A percentile compares a stretch with the other conserved stretches of the same genome.
Conservation (phyloP, 768 basidiomycete genomes). For the Lactarius sanguifluus region DNA sequence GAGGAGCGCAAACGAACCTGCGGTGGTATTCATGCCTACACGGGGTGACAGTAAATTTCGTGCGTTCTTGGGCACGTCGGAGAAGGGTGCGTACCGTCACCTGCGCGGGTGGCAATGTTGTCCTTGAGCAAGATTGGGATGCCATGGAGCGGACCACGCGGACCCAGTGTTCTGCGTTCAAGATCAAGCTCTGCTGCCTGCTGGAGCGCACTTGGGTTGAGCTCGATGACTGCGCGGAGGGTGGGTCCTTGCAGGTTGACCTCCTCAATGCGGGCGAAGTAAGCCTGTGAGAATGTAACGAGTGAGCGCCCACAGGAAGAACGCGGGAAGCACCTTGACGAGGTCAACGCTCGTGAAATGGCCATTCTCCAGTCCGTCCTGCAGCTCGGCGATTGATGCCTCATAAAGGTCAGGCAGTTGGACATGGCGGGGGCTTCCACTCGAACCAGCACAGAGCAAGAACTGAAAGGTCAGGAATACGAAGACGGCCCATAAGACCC, state of each 20-base stretch:
- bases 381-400: constrained; percentile 41
- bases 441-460: background rate
- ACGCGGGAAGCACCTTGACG: constrained; percentile 35
- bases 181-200: constrained; percentile 38
- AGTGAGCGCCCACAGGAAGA: background rate
- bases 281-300: constrained; percentile 35
- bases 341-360: constrained; percentile 44
- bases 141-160: constrained; percentile 37
- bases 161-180: constrained; percentile 30
- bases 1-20: constrained; percentile 39
- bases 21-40: constrained; percentile 42
- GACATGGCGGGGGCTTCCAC: background rate
- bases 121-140: constrained; percentile 41
- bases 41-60: constrained; percentile 26
- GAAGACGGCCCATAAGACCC: background rate
- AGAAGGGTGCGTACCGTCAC: constrained; percentile 33
- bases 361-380: constrained; percentile 39
- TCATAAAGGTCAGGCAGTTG: constrained; percentile 44
- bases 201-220: constrained; percentile 40
- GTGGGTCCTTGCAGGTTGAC: constrained; percentile 42
- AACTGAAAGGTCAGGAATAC: background rate
- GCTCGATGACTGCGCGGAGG: constrained; percentile 44
- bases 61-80: constrained; percentile 30
- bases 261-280: constrained; percentile 45
- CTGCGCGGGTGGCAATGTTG: constrained; percentile 37